These are phyloP conservation scores for Curvularia lunata DNA, from an alignment of 2,329 filamentous ascomycete species.

Conservation along the genomic window DNA sequence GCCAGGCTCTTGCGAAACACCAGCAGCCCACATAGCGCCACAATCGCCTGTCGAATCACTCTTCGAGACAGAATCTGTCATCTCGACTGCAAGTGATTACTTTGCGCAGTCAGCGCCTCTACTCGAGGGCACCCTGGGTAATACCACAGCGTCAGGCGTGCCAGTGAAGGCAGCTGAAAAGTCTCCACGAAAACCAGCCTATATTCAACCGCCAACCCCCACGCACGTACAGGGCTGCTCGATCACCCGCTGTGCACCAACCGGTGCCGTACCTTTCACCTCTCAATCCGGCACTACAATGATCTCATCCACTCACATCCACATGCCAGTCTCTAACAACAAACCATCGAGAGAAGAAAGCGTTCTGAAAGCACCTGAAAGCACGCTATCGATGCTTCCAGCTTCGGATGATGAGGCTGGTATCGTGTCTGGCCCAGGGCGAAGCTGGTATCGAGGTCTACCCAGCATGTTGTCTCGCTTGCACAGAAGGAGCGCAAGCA, in stretches of 20 bases:
- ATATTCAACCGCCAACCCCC: slow-evolving; percentile 27
- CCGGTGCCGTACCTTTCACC: slow-evolving; percentile 12
- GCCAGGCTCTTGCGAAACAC: not conserved
- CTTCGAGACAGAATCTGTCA: slow-evolving; percentile 25
- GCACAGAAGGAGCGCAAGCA: not conserved
- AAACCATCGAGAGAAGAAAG: slow-evolving; percentile 12
- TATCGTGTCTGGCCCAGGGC: not conserved
- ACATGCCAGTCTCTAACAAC: slow-evolving; percentile 3
- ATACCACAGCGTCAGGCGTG: slow-evolving; percentile 26
- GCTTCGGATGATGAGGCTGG: not conserved
- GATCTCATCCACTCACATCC: slow-evolving; percentile 34
- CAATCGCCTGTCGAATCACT: slow-evolving; percentile 3
- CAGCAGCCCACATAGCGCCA: slow-evolving; percentile 2
- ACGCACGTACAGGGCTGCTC: slow-evolving; percentile 30
- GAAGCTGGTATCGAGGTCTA: not conserved
- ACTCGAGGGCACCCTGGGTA: slow-evolving; percentile 27
- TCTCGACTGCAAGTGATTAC: slow-evolving; percentile 16
- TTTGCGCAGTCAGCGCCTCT: slow-evolving; percentile 14
- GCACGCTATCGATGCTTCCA: not conserved
- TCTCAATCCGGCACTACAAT: slow-evolving; percentile 39
- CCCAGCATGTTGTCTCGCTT: not conserved
- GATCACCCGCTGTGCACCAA: slow-evolving; percentile 30
- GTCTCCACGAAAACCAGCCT: slow-evolving; percentile 40
- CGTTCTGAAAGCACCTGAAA: not conserved
- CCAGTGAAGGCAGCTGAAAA: slow-evolving; percentile 43